Percentiles rank a stretch among this genome's conserved stretches.
phyloP scores from a whole-genome alignment of 2,329 filamentous ascomycete species.

The Dendryphion nanum region DNA sequence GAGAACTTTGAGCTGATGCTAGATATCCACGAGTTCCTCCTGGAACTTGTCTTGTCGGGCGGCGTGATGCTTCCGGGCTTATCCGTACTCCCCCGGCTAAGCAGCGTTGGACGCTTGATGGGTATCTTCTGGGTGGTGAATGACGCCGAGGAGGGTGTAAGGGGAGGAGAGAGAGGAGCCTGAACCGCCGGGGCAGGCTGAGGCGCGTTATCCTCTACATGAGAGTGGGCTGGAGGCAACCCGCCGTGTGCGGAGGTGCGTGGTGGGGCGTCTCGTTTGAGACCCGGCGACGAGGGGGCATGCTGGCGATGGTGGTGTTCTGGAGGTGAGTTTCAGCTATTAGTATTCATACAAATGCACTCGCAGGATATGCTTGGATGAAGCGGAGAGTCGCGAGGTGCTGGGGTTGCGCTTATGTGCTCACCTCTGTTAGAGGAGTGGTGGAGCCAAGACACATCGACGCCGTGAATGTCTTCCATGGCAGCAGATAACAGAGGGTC shows the following conservation, averaged over 20 bases:
- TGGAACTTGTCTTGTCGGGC: slow-evolving; percentile 35
- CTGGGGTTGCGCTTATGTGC: slow-evolving; percentile 33
- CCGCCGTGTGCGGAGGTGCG: slow-evolving; percentile 36
- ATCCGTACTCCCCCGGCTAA: slow-evolving; percentile 42
- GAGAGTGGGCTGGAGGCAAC: slow-evolving; percentile 16
- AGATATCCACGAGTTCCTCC: slow-evolving; percentile 85
- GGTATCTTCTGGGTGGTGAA: slow-evolving; percentile 27
- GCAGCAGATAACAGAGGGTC: slow-evolving; percentile 13
- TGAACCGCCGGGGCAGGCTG: slow-evolving; percentile 25
- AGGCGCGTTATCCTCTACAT: slow-evolving; percentile 15
- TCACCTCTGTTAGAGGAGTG: slow-evolving; percentile 79
- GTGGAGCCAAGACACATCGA: slow-evolving; percentile 92
- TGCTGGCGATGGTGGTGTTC: slow-evolving; percentile 29
- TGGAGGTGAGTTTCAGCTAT: slow-evolving; percentile 14
- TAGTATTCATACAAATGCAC: too few species aligned
- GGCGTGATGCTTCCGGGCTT: slow-evolving; percentile 29
- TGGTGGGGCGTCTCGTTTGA: slow-evolving; percentile 31
- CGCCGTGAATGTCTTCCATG: slow-evolving; percentile 79
- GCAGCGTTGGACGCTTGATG: slow-evolving; percentile 42
- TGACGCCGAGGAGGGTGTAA: slow-evolving; percentile 15
- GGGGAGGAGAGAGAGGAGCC: slow-evolving; percentile 18
- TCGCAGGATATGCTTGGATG: slow-evolving; percentile 5
- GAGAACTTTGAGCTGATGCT: slow-evolving; percentile 93
- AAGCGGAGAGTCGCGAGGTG: slow-evolving; percentile 16
- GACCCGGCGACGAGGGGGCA: slow-evolving; percentile 35